Conservation (phyloP, 2,329 filamentous ascomycete genomes). For the Cercospora sp. region DNA sequence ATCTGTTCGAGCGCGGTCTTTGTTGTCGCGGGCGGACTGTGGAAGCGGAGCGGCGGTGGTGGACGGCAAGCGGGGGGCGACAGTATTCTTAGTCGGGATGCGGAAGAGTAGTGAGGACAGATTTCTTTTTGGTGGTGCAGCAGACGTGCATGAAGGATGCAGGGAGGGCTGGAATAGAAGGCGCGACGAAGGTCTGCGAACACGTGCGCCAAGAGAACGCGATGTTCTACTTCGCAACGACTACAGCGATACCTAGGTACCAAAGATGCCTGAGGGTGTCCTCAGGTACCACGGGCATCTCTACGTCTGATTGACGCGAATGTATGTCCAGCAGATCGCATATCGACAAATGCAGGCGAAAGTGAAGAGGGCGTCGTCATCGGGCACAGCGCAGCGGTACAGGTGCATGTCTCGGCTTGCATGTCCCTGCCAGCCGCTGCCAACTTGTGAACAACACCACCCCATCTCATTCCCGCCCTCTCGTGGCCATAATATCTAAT, state of each 20-base stretch:
- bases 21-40: neutral
- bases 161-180: neutral
- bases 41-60: neutral
- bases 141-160: conserved; percentile 1
- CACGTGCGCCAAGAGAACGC: conserved; percentile 7
- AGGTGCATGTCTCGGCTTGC: neutral
- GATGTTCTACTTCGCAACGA: neutral
- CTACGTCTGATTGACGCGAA: neutral
- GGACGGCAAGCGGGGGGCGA: neutral
- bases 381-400: neutral
- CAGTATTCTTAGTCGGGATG: neutral
- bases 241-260: neutral
- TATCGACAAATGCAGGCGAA: neutral
- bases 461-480: neutral
- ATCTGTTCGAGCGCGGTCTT: neutral
- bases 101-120: neutral
- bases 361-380: neutral
- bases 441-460: neutral
- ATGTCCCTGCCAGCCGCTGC: conserved; percentile 1
- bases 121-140: conserved; percentile 4
- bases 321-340: neutral
- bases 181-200: neutral
- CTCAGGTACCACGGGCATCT: neutral
- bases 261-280: neutral
- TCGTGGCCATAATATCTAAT: neutral